phyloP scores from a whole-genome alignment of 495 filamentous ascomycete genomes.

The Neurospora sp. region DNA sequence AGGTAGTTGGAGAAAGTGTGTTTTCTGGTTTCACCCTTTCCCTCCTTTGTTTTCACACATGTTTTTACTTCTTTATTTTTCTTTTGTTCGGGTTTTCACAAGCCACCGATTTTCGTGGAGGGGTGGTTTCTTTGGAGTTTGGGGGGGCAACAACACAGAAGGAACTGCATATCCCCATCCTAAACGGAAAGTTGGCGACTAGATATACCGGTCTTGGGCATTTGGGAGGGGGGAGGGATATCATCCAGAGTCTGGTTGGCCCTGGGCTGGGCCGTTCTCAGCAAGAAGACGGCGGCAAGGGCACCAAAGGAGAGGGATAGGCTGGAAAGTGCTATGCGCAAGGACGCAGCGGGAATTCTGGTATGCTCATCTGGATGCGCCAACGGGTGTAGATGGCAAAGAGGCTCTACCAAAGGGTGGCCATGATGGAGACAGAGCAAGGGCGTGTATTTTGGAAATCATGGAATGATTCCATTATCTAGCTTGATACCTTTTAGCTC shows the following conservation, averaged over 20 bases:
- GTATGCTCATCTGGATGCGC: not conserved
- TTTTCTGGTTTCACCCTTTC: not conserved
- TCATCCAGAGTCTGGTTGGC: not conserved
- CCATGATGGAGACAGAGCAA: not conserved
- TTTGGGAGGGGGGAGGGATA: not conserved
- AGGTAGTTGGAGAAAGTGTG: not conserved
- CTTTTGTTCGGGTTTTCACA: not conserved
- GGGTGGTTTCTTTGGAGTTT: not conserved
- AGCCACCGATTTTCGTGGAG: not conserved
- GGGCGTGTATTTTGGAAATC: not conserved
- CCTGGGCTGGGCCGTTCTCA: not conserved
- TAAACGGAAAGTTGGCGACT: not conserved
- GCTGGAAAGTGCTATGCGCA: not conserved
- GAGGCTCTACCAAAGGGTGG: not conserved
- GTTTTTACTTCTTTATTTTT: not conserved
- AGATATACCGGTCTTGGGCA: not conserved
- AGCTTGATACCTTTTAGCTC: not conserved
- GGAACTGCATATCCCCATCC: not conserved
- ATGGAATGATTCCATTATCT: not conserved
- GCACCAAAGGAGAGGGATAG: not conserved
- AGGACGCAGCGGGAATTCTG: not conserved
- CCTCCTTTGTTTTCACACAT: not conserved
- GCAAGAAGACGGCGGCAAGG: not conserved
- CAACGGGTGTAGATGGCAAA: not conserved
- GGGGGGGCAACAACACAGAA: not conserved